phyloP scores from a whole-genome alignment of 2,329 filamentous ascomycete genomes.

The Aspergillus sojae region DNA sequence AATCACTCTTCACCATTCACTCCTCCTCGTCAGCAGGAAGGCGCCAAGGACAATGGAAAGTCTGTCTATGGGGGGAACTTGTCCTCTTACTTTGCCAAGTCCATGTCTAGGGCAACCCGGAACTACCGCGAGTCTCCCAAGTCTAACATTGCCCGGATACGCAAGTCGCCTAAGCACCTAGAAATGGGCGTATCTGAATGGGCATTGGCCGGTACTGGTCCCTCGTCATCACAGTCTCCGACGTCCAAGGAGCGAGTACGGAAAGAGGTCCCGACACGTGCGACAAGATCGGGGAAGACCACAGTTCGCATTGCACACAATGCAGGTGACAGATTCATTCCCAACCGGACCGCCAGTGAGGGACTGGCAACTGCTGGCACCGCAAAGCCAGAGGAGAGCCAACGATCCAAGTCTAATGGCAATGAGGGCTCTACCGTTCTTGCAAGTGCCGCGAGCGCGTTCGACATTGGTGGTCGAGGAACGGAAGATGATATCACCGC shows the following conservation, averaged over 20 bases:
- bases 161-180: slow-evolving; percentile 78
- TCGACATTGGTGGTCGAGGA: slow-evolving; percentile 63
- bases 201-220: slow-evolving; percentile 81
- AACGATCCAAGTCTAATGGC: slow-evolving; percentile 71
- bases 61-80: slow-evolving; percentile 81
- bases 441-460: slow-evolving; percentile 70
- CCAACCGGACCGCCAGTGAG: slow-evolving; percentile 87
- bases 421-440: slow-evolving; percentile 75
- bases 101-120: slow-evolving; percentile 46
- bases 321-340: slow-evolving; percentile 89
- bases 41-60: slow-evolving; percentile 59
- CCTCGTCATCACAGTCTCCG: slow-evolving; percentile 58
- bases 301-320: slow-evolving; percentile 70
- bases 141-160: slow-evolving; percentile 77
- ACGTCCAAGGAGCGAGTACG: slow-evolving; percentile 60
- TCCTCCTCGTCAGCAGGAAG: slow-evolving; percentile 64
- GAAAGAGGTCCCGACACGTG: slow-evolving; percentile 55
- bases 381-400: slow-evolving; percentile 80
- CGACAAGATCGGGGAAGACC: slow-evolving; percentile 65
- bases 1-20: slow-evolving; percentile 75
- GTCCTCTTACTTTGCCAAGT: slow-evolving; percentile 75
- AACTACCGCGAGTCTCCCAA: slow-evolving; percentile 86
- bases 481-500: slow-evolving; percentile 74
- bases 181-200: slow-evolving; percentile 94
- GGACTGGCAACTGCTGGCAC: slow-evolving; percentile 80